Percentiles rank a stretch among this genome's conserved stretches.
These are phyloP conservation scores for Crucihimalaya himalaica DNA, from an alignment of 345 rosid species.

Conservation along the genomic window DNA sequence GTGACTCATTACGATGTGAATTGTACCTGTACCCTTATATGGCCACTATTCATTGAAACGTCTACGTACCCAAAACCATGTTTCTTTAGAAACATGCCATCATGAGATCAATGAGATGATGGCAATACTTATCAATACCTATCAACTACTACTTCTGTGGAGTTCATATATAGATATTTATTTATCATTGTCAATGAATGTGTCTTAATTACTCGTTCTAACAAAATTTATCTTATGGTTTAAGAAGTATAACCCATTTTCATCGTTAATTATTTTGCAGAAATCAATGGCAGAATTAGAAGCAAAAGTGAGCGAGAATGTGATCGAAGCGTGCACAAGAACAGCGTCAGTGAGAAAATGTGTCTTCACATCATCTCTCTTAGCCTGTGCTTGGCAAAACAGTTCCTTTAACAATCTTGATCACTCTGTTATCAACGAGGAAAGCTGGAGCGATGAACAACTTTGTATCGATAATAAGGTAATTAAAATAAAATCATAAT, in stretches of 20 bases:
- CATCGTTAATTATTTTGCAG: slow-evolving; percentile 19
- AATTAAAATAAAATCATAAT: not conserved
- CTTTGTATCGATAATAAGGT: slow-evolving; percentile 75
- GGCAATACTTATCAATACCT: not conserved
- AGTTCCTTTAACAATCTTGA: slow-evolving; percentile 25
- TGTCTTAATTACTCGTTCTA: not conserved
- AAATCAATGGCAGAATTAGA: slow-evolving; percentile 48
- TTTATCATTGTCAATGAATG: not conserved
- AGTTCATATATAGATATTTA: not conserved
- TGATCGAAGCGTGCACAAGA: slow-evolving; percentile 78
- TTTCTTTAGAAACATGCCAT: not conserved
- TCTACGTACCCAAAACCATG: slow-evolving; percentile 1
- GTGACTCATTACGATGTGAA: slow-evolving; percentile 8
- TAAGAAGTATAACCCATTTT: not conserved
- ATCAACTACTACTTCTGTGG: not conserved
- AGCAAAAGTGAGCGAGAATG: slow-evolving; percentile 68
- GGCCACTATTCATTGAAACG: slow-evolving; percentile 14
- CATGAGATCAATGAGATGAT: not conserved
- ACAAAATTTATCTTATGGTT: not conserved
- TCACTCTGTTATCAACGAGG: slow-evolving; percentile 51
- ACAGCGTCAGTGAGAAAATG: slow-evolving; percentile 73
- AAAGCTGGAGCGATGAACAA: slow-evolving; percentile 83
- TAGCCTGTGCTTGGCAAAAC: slow-evolving; percentile 77
- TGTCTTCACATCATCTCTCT: slow-evolving; percentile 72
- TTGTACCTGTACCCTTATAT: not conserved